Base-by-base conservation (phyloP, 2,329 filamentous ascomycete species). In the Mollisia scopiformis region DNA sequence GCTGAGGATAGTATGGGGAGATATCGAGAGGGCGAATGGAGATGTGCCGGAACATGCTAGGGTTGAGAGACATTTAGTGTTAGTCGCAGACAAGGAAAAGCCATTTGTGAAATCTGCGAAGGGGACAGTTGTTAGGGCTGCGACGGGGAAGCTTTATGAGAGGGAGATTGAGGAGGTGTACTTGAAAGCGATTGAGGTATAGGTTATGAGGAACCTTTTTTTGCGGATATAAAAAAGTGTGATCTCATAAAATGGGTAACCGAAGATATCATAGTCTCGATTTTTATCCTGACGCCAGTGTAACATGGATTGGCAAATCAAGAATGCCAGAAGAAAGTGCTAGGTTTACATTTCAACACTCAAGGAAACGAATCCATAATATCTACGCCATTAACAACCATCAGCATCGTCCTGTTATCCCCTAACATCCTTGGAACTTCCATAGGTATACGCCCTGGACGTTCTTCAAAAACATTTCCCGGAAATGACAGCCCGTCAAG, bases 361-460 rank as follows among this genome's bases (percentile, higher is more conserved):
- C 55, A 69, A 23, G 67, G 68, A 54, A 67, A 70, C 10, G 43
- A 50, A 51, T 64, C 57, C 66, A 69, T 69, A 31, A 69, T 57
- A 61, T 67, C 65, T 19, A 61, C 56, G 3, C 61, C 66, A 54
- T 64, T 65, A 13, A 69, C 55, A 13, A 69, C 64, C 55, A 71
- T 62, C 11, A 71, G 49, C 33, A 61, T 68, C n/a, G 68, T 62
- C n/a, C 13, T 55, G 11, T 56, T 51, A 30, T 68, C 46, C n/a
- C 68, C 66, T 25, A 59, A 67, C 52, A 68, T 62, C 55, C 49
- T 49, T 21, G 65, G 59, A 1, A 23, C 16, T 27, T 35, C 37
- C n/a, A n/a, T n/a, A n/a, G n/a, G n/a, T n/a, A n/a, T n/a, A n/a
- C n/a, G n/a, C n/a, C n/a, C n/a, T n/a, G n/a, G n/a, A n/a, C n/a